Evolutionary conservation across 768 basidiomycete genomes (phyloP).

Genomic region (Mycena filopes): DNA sequence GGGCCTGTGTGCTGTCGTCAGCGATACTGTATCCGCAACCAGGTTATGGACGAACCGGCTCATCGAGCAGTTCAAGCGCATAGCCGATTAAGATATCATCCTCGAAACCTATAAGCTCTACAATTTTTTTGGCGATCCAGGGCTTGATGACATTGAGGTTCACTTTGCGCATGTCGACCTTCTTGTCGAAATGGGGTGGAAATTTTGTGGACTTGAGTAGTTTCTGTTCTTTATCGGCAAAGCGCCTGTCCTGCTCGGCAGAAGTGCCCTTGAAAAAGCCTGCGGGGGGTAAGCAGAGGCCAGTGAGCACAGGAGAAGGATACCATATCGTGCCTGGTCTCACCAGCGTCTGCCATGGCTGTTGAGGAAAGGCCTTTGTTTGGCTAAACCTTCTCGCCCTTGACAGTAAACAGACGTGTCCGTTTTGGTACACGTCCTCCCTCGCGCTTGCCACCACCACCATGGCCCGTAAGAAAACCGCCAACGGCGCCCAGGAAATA

Average conservation of each 20-base stretch:
- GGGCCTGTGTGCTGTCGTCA: slow-evolving; percentile 37
- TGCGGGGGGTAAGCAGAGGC: slow-evolving; percentile 43
- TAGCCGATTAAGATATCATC: slow-evolving; percentile 98
- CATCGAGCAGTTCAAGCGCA: slow-evolving; percentile 93
- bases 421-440: slow-evolving; percentile 16
- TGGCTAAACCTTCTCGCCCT: background rate
- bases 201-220: slow-evolving; percentile 92
- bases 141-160: slow-evolving; percentile 91
- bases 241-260: slow-evolving; percentile 90
- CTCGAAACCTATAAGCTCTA: slow-evolving; percentile 91
- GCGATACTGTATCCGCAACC: background rate
- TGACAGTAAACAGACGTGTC: slow-evolving; percentile 9
- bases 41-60: slow-evolving; percentile 69
- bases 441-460: slow-evolving; percentile 8
- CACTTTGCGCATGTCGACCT: slow-evolving; percentile 97
- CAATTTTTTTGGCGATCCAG: slow-evolving; percentile 95
- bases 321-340: slow-evolving; percentile 42
- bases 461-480: slow-evolving; percentile 26
- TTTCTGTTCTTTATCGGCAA: slow-evolving; percentile 94
- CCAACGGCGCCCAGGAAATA: slow-evolving; percentile 13
- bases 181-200: slow-evolving; percentile 88
- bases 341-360: slow-evolving; percentile 70
- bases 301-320: slow-evolving; percentile 35
- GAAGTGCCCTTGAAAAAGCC: slow-evolving; percentile 94
- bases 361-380: background rate